Evolutionary conservation across 495 filamentous ascomycete species (phyloP).

Genomic region (Penicillium goetzii): DNA sequence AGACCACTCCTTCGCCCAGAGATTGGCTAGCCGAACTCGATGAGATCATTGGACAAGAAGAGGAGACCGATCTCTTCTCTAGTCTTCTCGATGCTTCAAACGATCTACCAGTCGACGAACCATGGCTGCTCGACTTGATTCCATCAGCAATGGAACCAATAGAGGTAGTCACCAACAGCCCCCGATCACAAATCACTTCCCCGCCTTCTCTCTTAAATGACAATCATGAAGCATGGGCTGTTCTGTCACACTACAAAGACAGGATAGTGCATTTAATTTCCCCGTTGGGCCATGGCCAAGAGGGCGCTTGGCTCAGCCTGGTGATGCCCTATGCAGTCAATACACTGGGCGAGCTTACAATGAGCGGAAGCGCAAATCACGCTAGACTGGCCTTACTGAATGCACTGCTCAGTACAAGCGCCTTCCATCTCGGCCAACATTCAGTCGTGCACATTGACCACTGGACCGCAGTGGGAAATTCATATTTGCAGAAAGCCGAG

Average conservation of each 20-base stretch:
- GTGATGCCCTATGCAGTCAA: slow-evolving; percentile 26
- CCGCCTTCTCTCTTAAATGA: neutral
- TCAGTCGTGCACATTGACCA: neutral
- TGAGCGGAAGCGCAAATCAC: slow-evolving; percentile 11
- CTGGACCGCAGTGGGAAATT: slow-evolving; percentile 13
- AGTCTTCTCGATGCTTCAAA: neutral
- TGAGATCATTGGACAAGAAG: slow-evolving; percentile 3
- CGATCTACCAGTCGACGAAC: neutral
- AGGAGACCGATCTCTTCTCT: neutral
- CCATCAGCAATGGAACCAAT: neutral
- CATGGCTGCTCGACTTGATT: neutral
- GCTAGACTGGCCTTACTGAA: slow-evolving; percentile 24
- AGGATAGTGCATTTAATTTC: slow-evolving; percentile 25
- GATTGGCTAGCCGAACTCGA: slow-evolving; percentile 15
- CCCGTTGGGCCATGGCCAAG: slow-evolving; percentile 22
- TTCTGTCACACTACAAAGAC: slow-evolving; percentile 30
- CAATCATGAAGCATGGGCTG: slow-evolving; percentile 21
- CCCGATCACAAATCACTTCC: neutral
- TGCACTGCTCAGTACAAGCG: slow-evolving; percentile 25
- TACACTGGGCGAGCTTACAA: slow-evolving; percentile 21
- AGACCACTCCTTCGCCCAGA: neutral
- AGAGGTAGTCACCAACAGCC: neutral
- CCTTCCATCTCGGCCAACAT: slow-evolving; percentile 23
- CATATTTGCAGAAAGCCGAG: slow-evolving; percentile 18
- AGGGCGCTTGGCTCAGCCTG: slow-evolving; percentile 21